These are phyloP conservation scores for Fusarium decemcellulare DNA, from an alignment of 2,329 filamentous ascomycete species.

Conservation along the genomic window DNA sequence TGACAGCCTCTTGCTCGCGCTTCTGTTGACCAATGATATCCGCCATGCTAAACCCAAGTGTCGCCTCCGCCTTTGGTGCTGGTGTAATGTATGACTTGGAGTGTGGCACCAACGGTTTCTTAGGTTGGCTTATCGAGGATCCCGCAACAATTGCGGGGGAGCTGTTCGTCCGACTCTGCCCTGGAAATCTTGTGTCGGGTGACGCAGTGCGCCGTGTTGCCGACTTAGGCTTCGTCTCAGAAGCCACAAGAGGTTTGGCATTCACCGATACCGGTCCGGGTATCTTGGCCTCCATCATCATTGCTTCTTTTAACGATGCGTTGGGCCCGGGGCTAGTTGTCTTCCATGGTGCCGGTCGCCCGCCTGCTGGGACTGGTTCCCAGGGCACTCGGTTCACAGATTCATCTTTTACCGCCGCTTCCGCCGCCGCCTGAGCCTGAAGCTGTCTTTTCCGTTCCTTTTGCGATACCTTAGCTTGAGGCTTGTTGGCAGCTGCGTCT, in stretches of 20 bases:
- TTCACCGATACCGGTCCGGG: conserved; percentile 48
- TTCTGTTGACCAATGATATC: conserved; percentile 93
- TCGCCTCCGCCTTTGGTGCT: conserved; percentile 72
- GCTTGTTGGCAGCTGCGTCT: conserved; percentile 54
- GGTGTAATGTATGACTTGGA: conserved; percentile 72
- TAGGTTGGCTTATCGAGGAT: conserved; percentile 48
- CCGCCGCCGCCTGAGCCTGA: conserved; percentile 71
- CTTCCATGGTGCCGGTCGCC: conserved; percentile 76
- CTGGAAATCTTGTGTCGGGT: conserved; percentile 74
- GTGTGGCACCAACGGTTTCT: conserved; percentile 67
- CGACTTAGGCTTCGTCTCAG: conserved; percentile 57
- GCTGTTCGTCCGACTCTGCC: conserved; percentile 63
- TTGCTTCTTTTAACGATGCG: conserved; percentile 64
- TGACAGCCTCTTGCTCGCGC: conserved; percentile 85
- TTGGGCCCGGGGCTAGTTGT: conserved; percentile 63
- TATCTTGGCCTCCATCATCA: conserved; percentile 51
- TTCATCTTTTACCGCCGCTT: conserved; percentile 56
- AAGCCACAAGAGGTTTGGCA: conserved; percentile 60
- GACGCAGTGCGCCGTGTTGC: conserved; percentile 67
- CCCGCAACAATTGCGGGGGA: conserved; percentile 48
- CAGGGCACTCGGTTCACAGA: conserved; percentile 57
- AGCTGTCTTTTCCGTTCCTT: conserved; percentile 91
- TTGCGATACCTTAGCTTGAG: conserved; percentile 81
- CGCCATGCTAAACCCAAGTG: conserved; percentile 80
- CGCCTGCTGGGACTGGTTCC: conserved; percentile 58